Evolutionary conservation across 805 yeast species (phyloP).

Genomic region (Candida wancherniae): DNA sequence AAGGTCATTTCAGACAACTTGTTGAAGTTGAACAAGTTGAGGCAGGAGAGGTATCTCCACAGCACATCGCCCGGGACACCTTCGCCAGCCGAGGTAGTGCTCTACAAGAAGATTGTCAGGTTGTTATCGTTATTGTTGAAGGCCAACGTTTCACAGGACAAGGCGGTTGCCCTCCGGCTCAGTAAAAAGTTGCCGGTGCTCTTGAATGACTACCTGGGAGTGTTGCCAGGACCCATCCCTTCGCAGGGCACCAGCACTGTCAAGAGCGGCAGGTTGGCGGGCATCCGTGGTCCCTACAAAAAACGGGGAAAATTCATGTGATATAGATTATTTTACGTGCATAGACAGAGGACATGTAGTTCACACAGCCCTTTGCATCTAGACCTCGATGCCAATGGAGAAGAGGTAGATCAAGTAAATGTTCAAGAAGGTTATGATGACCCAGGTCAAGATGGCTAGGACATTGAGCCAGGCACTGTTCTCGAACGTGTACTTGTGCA

Average conservation of each 20-base stretch:
- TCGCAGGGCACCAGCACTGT: constrained; percentile 13
- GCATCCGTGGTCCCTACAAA: constrained; percentile 36
- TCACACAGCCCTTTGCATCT: constrained; percentile 1
- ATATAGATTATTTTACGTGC: background rate
- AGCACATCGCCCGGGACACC: constrained; percentile 26
- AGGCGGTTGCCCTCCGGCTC: constrained; percentile 24
- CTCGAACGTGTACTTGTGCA: constrained; percentile 31
- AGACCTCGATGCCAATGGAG: constrained; percentile 38
- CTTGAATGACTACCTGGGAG: constrained; percentile 70
- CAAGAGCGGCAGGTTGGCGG: constrained; percentile 31
- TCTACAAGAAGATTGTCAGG: constrained; percentile 29
- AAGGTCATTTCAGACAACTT: constrained; percentile 29
- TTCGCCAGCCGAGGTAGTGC: constrained; percentile 20
- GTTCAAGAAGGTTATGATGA: constrained; percentile 35
- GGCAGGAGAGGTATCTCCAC: constrained; percentile 36
- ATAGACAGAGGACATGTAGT: too few relatives aligned
- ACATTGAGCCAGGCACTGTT: constrained; percentile 32
- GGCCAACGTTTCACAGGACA: constrained; percentile 23
- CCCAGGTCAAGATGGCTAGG: constrained; percentile 37
- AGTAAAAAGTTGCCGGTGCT: constrained; percentile 58
- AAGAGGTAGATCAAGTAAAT: constrained; percentile 38
- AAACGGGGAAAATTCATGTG: constrained; percentile 22
- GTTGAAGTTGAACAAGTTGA: constrained; percentile 33
- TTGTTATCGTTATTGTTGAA: constrained; percentile 30
- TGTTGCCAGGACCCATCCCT: constrained; percentile 59